Percentiles rank a stretch among this genome's conserved stretches.
Evolutionary conservation across 2,329 filamentous ascomycete species (phyloP).

Genomic region (Akanthomyces lecanii): DNA sequence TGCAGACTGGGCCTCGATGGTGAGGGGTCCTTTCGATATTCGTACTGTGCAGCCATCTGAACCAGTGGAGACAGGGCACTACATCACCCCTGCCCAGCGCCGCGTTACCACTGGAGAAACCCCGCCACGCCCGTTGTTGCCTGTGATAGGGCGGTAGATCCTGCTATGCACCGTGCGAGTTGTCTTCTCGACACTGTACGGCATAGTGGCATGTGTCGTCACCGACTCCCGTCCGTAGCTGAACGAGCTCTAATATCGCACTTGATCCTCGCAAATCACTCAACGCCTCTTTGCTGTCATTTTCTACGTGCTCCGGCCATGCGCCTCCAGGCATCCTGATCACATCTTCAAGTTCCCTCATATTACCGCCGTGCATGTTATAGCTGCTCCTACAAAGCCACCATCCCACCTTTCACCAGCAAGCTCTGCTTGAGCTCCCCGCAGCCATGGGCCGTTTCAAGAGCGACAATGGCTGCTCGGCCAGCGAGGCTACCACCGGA

Average conservation of each 20-base stretch:
- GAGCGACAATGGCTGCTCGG: conserved; percentile 38
- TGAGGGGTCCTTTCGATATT: not conserved
- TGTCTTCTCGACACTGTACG: not conserved
- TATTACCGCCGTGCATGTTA: not conserved
- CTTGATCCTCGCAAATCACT: conserved; percentile 9
- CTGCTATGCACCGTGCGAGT: not conserved
- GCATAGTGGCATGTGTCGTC: conserved; percentile 17
- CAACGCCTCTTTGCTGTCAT: conserved; percentile 9
- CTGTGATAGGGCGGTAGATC: not conserved
- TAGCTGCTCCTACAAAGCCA: not conserved
- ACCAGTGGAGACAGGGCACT: not conserved
- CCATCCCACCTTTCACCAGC: not conserved
- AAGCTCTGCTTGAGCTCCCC: not conserved
- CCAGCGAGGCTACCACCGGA: conserved; percentile 34
- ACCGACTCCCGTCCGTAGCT: conserved; percentile 16
- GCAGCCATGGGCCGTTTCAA: conserved; percentile 40
- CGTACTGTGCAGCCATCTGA: conserved; percentile 1
- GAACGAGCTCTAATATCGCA: conserved; percentile 10
- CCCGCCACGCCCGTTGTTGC: not conserved
- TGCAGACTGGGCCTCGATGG: not conserved
- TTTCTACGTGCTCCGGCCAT: conserved; percentile 8
- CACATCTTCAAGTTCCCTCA: not conserved
- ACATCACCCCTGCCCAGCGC: not conserved
- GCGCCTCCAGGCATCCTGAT: conserved; percentile 4
- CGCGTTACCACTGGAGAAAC: not conserved